These are phyloP conservation scores for Ceratobasidium sp. DNA, from an alignment of 1,284 basidiomycete genomes.

Conservation along the genomic window DNA sequence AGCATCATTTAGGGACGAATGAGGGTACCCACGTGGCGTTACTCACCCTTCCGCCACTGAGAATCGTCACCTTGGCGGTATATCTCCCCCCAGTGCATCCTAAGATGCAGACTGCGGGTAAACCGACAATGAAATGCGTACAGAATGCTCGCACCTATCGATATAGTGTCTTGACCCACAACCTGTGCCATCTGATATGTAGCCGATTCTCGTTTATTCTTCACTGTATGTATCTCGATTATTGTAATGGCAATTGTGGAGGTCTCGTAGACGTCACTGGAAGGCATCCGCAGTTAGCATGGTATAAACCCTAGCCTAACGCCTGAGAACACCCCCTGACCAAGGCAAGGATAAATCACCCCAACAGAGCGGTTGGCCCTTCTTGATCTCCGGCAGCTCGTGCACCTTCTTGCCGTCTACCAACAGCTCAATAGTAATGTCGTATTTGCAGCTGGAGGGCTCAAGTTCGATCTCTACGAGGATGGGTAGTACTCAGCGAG, in stretches of 20 bases:
- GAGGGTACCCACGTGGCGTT: neutral
- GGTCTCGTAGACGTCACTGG: neutral
- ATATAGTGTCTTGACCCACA: neutral
- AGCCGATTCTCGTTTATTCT: neutral
- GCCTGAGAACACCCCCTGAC: neutral
- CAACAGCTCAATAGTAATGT: neutral
- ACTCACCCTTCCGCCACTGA: neutral
- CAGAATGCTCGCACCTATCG: neutral
- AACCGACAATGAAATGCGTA: neutral
- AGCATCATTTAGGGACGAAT: neutral
- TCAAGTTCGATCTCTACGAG: constrained; percentile 10
- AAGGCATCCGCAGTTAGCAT: no score
- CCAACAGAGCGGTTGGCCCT: no score
- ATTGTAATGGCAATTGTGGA: neutral
- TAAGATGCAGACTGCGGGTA: neutral
- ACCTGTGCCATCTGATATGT: no score
- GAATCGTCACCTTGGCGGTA: neutral
- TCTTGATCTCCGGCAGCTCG: no score
- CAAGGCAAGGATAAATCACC: no score
- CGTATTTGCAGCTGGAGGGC: neutral
- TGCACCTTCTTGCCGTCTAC: no score
- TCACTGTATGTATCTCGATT: neutral
- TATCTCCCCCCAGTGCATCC: neutral
- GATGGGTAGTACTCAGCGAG: no score
- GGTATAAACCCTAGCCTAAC: no score